Base-by-base conservation (phyloP, 495 filamentous ascomycete species). In the Aspergillus incahuasiensis region DNA sequence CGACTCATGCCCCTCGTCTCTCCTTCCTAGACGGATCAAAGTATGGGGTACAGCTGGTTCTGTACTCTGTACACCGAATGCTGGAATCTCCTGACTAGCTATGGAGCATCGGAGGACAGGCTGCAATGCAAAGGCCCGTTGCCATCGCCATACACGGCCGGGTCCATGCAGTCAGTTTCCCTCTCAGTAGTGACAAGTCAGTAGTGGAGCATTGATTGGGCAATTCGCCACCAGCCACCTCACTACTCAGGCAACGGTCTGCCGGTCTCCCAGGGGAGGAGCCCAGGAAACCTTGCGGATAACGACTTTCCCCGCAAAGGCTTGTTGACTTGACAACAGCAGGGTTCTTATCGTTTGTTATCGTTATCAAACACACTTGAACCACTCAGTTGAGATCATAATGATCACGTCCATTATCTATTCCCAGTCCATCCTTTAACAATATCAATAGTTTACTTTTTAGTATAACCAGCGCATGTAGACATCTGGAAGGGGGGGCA, bases 251-350 rank as follows among this genome's bases (percentile, higher is more conserved):
- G 21, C 45, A 48, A 32, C 45, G 44, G 30, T 1, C 4, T 20
- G n/a, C 15, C 15, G n/a, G n/a, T n/a, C n/a, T n/a, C n/a, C n/a
- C n/a, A n/a, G n/a, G n/a, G n/a, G n/a, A n/a, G n/a, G n/a, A n/a
- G n/a, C n/a, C n/a, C 25, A 28, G 25, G 25, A 28, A 3, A 8
- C 25, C 30, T 11, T 38, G n/a, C n/a, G n/a, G n/a, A n/a, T n/a
- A n/a, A n/a, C n/a, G n/a, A n/a, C n/a, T n/a, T n/a, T 9, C 18
- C 39, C 32, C 24, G 16, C 13, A 18, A 34, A 39, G 30, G 30
- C 47, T 48, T 46, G 46, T 56, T 56, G 45, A 49, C 35, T 22
- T 43, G 54, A 43, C 45, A 49, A 49, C 54, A 49, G 24, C 25
- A 35, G 16, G 40, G 11, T n/a, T 28, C 28, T 28, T 20, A 42